Percentiles rank a stretch among this genome's conserved stretches.
Conservation (phyloP, 192 early-diverging fungal genomes). For the Obelidium mucronatum region DNA sequence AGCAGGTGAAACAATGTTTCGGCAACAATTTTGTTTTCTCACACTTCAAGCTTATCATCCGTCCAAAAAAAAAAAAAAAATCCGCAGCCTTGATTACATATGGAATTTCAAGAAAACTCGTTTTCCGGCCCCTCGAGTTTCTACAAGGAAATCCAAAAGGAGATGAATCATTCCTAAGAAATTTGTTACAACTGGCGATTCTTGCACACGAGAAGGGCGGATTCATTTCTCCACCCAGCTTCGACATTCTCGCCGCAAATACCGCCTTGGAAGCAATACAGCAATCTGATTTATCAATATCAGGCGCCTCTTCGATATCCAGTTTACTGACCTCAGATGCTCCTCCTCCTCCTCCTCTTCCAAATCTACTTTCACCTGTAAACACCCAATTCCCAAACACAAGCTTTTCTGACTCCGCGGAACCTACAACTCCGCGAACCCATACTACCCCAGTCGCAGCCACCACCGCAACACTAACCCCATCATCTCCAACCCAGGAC, state of each 20-base stretch:
- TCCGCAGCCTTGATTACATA: constrained; percentile 34
- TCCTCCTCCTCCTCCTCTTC: not conserved
- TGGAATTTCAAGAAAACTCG: constrained; percentile 36
- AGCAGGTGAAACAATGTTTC: constrained; percentile 20
- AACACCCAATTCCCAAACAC: not conserved
- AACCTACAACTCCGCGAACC: too few species aligned
- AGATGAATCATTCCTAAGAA: constrained; percentile 41
- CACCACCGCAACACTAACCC: not conserved
- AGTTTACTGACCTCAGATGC: too few species aligned
- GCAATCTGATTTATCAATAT: not conserved
- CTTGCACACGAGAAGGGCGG: constrained; percentile 18
- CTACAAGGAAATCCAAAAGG: constrained; percentile 47
- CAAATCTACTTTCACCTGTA: not conserved
- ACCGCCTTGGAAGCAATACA: not conserved
- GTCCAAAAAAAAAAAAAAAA: not conserved
- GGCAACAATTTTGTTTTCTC: too few species aligned
- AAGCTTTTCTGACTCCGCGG: too few species aligned
- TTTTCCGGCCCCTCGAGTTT: constrained; percentile 51
- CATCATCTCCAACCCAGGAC: not conserved
- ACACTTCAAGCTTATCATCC: not conserved
- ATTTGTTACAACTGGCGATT: constrained; percentile 38
- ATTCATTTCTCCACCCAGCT: not conserved
- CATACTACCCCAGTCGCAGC: not conserved
- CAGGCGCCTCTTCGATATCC: not conserved
- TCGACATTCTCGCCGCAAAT: constrained; percentile 1